Evolutionary conservation across 306 rosid species (phyloP).

Genomic region (Acacia confusa): DNA sequence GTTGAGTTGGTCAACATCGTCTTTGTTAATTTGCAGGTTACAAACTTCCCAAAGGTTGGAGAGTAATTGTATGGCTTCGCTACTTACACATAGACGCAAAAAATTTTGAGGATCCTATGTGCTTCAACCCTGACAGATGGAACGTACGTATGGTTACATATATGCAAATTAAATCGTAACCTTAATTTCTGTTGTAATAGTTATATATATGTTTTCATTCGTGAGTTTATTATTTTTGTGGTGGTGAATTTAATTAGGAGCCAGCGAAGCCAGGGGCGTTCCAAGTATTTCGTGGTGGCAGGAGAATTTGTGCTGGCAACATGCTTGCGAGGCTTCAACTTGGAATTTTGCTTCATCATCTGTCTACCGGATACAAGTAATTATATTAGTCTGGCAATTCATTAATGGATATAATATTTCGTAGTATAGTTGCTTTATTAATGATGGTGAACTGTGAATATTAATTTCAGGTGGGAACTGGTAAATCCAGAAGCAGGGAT

Average conservation of each 20-base stretch:
- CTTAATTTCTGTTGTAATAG: background rate
- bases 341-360: conserved; percentile 43
- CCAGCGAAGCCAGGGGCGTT: conserved; percentile 33
- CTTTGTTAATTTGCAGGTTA: conserved; percentile 30
- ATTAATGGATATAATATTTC: background rate
- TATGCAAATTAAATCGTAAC: background rate
- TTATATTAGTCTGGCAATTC: background rate
- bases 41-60: conserved; percentile 37
- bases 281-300: conserved; percentile 46
- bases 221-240: background rate
- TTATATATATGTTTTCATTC: background rate
- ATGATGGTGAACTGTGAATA: background rate
- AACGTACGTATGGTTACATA: background rate
- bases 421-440: too few relatives aligned
- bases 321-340: conserved; percentile 47
- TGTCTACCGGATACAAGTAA: conserved; percentile 47
- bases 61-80: conserved; percentile 18
- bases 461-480: conserved; percentile 43
- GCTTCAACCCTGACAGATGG: conserved; percentile 39
- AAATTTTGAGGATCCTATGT: conserved; percentile 31
- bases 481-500: conserved; percentile 32
- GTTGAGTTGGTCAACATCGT: background rate
- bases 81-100: conserved; percentile 24
- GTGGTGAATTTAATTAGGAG: background rate
- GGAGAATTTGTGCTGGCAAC: conserved; percentile 50